Evolutionary conservation across 2,329 filamentous ascomycete genomes (phyloP).

Genomic region (Aschersonia sp.): DNA sequence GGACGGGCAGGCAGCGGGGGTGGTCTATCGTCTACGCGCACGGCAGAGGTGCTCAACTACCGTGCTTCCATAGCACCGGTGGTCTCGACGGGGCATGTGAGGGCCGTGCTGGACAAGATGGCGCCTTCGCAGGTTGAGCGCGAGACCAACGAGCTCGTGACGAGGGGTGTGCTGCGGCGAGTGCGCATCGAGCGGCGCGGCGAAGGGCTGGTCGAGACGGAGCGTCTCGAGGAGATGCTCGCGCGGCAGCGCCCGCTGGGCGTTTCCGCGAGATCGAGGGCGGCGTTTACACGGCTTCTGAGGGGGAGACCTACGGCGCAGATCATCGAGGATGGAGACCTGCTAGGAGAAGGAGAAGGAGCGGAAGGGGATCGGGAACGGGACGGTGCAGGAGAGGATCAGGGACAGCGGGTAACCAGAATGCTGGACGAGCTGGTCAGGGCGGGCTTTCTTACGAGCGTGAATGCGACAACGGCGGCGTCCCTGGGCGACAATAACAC

Average conservation of each 20-base stretch:
- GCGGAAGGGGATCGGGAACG: too few species aligned
- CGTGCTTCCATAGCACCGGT: slow-evolving; percentile 45
- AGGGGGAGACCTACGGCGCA: slow-evolving; percentile 30
- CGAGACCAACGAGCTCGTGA: slow-evolving; percentile 47
- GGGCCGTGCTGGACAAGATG: slow-evolving; percentile 35
- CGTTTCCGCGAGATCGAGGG: slow-evolving; percentile 27
- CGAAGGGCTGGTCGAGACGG: slow-evolving; percentile 47
- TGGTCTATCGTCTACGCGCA: slow-evolving; percentile 42
- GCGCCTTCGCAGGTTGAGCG: slow-evolving; percentile 52
- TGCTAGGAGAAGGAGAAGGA: too few species aligned
- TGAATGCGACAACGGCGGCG: slow-evolving; percentile 8
- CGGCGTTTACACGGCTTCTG: slow-evolving; percentile 38
- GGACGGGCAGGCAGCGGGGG: slow-evolving; percentile 25
- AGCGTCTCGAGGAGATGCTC: slow-evolving; percentile 39
- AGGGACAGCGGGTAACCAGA: slow-evolving; percentile 19
- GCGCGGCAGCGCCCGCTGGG: slow-evolving; percentile 7
- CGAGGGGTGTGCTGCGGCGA: slow-evolving; percentile 42
- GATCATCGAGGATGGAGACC: slow-evolving; percentile 2
- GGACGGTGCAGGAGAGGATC: slow-evolving; percentile 7
- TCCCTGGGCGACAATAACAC: slow-evolving; percentile 15
- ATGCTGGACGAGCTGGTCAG: slow-evolving; percentile 45
- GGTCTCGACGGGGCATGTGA: slow-evolving; percentile 51
- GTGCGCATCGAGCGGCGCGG: slow-evolving; percentile 48
- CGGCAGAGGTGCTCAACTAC: slow-evolving; percentile 49
- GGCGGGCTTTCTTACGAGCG: slow-evolving; percentile 51